phyloP scores from a whole-genome alignment of 495 filamentous ascomycete species.

The Astrothelium macrocarpum region DNA sequence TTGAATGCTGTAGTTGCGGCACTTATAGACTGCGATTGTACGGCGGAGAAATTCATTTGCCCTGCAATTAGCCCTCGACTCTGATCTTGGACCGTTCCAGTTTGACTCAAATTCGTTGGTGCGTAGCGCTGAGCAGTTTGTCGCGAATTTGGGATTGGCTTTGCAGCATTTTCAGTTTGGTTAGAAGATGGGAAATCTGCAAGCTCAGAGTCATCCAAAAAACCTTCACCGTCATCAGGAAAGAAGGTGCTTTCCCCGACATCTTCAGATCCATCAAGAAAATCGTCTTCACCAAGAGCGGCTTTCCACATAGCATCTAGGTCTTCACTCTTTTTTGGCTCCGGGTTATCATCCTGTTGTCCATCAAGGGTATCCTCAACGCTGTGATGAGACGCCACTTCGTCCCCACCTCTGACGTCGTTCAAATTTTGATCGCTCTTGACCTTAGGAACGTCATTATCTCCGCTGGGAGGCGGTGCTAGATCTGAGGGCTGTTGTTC shows the following conservation, averaged over 20 bases:
- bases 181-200: background rate
- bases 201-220: constrained; percentile 50
- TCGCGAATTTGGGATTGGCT: background rate
- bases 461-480: background rate
- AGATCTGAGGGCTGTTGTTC: background rate
- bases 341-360: background rate
- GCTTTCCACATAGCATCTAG: constrained; percentile 76
- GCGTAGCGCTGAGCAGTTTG: background rate
- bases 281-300: constrained; percentile 68
- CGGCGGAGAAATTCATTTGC: background rate
- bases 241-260: constrained; percentile 50
- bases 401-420: background rate
- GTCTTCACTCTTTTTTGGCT: constrained; percentile 42
- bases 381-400: background rate
- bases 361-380: background rate
- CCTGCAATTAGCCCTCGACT: background rate
- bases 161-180: background rate
- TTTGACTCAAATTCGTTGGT: background rate
- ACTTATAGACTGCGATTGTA: background rate
- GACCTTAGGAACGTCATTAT: background rate
- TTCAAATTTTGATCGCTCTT: background rate
- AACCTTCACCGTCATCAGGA: constrained; percentile 63
- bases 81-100: background rate
- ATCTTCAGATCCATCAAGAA: constrained; percentile 55
- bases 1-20: constrained; percentile 21